Evolutionary conservation across 139 green algal genomes (phyloP), one percentile per base, ranked within the genome.

Genomic region (Closterium sp.): DNA sequence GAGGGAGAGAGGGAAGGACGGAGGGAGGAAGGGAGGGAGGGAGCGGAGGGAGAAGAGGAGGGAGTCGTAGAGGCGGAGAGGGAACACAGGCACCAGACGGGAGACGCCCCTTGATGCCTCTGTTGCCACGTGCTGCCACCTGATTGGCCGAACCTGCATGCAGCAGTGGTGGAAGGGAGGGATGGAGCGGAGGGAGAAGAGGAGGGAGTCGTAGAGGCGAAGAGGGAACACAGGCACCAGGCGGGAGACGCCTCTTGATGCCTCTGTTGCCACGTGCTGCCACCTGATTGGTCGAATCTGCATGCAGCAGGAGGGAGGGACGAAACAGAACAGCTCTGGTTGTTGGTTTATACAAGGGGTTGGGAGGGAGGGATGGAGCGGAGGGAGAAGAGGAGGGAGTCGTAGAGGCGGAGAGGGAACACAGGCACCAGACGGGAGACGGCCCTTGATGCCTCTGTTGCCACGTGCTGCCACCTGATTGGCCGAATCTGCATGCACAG

Each of bases 91-190:
- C 28, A 30, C n/a, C 28, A 31, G 85, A 27, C 85, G 85, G 85
- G 85, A 17, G 28, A 30, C 0, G 85, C 85, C 85, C 28, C 85
- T 30, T 32, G n/a, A 32, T 30, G 85, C 28, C 85, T 87, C 85
- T 87, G 85, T 87, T 30, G 85, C 85, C 85, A 87, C n/a, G 85
- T 87, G 85, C 85, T 87, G 85, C 85, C 85, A 87, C 28, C 85
- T 22, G 28, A 31, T 87, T 19, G 85, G 85, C 85, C 27, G n/a
- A 30, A 28, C 28, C 85, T 87, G 84, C 17, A 6, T n/a, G n/a
- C n/a, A n/a, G n/a, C n/a, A n/a, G n/a, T n/a, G n/a, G 2, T 31
- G n/a, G 85, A 31, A 87, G 85, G 85, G 85, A 31, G 28, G n/a
- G 1, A 30, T 21, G 85, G 85, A 87, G 85, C n/a, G 28, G 85